Conservation (phyloP, 768 basidiomycete species). For the Leccinum olivaceopallidum region DNA sequence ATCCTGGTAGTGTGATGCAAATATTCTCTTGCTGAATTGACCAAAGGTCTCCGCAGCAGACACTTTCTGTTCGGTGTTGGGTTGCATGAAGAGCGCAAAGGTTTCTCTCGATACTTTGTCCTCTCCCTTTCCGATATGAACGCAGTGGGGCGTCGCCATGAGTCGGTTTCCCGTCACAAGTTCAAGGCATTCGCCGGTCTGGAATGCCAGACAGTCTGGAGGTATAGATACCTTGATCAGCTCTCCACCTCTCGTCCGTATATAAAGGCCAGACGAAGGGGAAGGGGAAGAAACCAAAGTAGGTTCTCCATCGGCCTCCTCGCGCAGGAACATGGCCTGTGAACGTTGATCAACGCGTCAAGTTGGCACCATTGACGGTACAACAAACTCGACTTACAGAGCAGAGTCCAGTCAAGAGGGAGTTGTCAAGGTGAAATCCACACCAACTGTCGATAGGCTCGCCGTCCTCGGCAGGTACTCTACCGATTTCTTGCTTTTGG, state of each 20-base stretch:
- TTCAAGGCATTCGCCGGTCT: constrained; percentile 95
- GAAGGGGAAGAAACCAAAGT: constrained; percentile 65
- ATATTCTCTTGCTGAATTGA: constrained; percentile 82
- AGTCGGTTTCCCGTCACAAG: constrained; percentile 80
- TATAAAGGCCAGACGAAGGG: constrained; percentile 83
- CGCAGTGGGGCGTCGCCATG: constrained; percentile 93
- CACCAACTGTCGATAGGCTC: constrained; percentile 87
- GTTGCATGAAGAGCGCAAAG: constrained; percentile 88
- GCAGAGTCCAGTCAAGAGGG: constrained; percentile 88
- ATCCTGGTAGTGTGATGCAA: constrained; percentile 51
- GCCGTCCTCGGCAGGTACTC: constrained; percentile 42
- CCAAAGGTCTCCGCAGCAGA: constrained; percentile 79
- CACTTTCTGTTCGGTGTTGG: constrained; percentile 76
- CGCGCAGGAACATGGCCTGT: constrained; percentile 82
- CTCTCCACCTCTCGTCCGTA: constrained; percentile 78
- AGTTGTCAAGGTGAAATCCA: constrained; percentile 94
- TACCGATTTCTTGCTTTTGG: constrained; percentile 41
- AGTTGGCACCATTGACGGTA: neutral
- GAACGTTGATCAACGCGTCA: constrained; percentile 9
- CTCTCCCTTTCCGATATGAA: constrained; percentile 64
- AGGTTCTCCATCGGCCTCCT: constrained; percentile 42
- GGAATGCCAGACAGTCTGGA: constrained; percentile 83
- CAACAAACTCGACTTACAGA: constrained; percentile 49
- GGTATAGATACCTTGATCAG: constrained; percentile 88
- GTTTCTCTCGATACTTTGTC: constrained; percentile 78